Evolutionary conservation across 305 asterid genomes (phyloP).

Genomic region (Fraxinus albicans): DNA sequence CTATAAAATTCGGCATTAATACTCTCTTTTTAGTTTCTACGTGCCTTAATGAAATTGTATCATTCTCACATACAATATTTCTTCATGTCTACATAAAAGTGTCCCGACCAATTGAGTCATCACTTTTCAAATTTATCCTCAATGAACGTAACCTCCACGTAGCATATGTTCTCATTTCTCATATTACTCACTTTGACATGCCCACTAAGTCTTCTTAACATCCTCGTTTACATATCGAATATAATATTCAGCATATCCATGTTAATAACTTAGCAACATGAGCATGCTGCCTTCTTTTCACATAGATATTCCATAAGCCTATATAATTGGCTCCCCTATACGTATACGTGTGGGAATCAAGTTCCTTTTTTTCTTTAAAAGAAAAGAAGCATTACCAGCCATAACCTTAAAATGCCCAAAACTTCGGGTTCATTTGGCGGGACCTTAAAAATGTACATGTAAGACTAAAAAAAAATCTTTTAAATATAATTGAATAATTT

Average conservation of each 20-base stretch:
- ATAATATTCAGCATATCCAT: neutral
- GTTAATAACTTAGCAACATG: neutral
- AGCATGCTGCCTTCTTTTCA: neutral
- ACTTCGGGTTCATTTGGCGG: neutral
- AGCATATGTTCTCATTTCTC: neutral
- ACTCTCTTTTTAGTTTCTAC: neutral
- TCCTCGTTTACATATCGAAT: neutral
- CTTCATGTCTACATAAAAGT: neutral
- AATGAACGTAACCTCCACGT: neutral
- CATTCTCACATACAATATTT: neutral
- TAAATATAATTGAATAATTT: too few species aligned
- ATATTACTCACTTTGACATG: neutral
- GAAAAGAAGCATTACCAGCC: neutral
- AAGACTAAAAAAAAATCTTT: neutral
- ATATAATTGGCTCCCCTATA: neutral
- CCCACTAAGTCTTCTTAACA: neutral
- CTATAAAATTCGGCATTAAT: neutral
- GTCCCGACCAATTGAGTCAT: neutral
- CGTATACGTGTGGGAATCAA: constrained; percentile 20
- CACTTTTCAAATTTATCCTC: neutral
- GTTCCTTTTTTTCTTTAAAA: constrained; percentile 24
- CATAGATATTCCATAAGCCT: neutral
- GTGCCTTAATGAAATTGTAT: neutral
- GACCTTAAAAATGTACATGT: neutral
- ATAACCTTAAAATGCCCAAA: neutral